phyloP scores from a whole-genome alignment of 345 rosid species.

The Acer saccharum region DNA sequence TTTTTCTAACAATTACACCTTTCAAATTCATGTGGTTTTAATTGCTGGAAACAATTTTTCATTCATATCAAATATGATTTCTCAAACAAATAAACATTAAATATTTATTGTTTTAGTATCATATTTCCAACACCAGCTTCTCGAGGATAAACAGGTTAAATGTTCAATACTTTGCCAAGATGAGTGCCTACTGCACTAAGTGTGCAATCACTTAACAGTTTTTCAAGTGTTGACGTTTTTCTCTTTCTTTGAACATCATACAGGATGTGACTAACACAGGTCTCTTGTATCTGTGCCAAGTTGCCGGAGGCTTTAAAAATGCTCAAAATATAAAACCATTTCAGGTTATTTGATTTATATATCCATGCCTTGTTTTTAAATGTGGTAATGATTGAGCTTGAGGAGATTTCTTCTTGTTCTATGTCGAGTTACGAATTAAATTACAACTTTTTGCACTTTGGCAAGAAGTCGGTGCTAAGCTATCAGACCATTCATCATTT shows the following conservation, averaged over 20 bases:
- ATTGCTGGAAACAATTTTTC: too few relatives aligned
- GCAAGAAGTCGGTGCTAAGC: slow-evolving; percentile 58
- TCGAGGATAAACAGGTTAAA: slow-evolving; percentile 79
- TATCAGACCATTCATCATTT: slow-evolving; percentile 45
- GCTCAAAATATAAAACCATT: slow-evolving; percentile 39
- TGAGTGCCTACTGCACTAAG: slow-evolving; percentile 3
- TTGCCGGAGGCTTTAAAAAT: slow-evolving; percentile 61
- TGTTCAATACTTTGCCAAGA: slow-evolving; percentile 11
- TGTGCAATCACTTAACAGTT: not conserved
- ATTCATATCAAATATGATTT: too few relatives aligned
- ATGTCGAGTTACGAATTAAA: not conserved
- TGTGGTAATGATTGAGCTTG: not conserved
- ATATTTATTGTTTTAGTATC: too few relatives aligned
- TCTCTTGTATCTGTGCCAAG: slow-evolving; percentile 71
- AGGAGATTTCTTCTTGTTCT: not conserved
- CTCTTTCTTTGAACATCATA: slow-evolving; percentile 12
- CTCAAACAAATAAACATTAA: too few relatives aligned
- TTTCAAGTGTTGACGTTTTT: slow-evolving; percentile 6
- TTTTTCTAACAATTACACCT: too few relatives aligned
- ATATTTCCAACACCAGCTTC: too few relatives aligned
- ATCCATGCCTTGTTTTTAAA: not conserved
- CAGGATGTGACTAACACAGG: slow-evolving; percentile 80
- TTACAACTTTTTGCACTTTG: slow-evolving; percentile 22
- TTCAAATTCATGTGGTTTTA: too few relatives aligned
- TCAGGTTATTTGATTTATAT: slow-evolving; percentile 44